These are phyloP conservation scores for Emiliania huxleyi DNA, from an alignment of 78 protist genomes.

Conservation along the genomic window DNA sequence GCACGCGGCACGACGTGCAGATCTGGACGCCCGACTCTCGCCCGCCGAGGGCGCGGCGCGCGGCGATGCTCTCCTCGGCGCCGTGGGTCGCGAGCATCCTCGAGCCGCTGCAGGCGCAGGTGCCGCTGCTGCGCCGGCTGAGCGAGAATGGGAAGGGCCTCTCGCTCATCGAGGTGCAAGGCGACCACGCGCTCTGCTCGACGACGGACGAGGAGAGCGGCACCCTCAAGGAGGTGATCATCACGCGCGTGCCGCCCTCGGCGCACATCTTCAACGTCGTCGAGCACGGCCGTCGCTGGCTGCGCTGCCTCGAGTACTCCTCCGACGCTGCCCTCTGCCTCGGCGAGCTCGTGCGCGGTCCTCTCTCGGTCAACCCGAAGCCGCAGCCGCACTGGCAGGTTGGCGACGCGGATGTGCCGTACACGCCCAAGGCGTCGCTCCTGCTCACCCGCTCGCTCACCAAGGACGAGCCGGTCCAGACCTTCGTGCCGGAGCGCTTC, in stretches of 20 bases:
- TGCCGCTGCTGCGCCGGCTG: background rate
- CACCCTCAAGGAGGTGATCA: constrained; percentile 23
- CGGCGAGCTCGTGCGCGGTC: background rate
- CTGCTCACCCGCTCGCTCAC: background rate
- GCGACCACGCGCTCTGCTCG: background rate
- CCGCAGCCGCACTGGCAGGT: background rate
- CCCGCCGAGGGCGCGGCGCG: background rate
- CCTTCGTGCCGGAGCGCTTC: constrained; percentile 28
- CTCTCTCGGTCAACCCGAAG: background rate
- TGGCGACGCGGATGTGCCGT: background rate
- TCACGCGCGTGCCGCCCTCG: background rate
- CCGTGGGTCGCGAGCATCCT: background rate
- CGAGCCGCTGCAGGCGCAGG: background rate
- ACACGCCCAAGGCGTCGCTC: background rate
- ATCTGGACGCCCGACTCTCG: background rate
- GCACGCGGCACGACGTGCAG: constrained; percentile 41
- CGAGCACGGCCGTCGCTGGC: constrained; percentile 56
- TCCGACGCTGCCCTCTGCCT: constrained; percentile 31
- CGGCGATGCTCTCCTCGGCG: background rate
- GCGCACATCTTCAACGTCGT: constrained; percentile 38
- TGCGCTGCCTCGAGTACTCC: constrained; percentile 41
- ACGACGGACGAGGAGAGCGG: background rate
- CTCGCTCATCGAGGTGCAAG: background rate
- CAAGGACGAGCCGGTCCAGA: background rate
- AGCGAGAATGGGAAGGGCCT: background rate